Percentiles rank a stretch among this genome's conserved stretches.
These are phyloP conservation scores for Termitomyces sp. DNA, from an alignment of 768 basidiomycete species.

Conservation along the genomic window DNA sequence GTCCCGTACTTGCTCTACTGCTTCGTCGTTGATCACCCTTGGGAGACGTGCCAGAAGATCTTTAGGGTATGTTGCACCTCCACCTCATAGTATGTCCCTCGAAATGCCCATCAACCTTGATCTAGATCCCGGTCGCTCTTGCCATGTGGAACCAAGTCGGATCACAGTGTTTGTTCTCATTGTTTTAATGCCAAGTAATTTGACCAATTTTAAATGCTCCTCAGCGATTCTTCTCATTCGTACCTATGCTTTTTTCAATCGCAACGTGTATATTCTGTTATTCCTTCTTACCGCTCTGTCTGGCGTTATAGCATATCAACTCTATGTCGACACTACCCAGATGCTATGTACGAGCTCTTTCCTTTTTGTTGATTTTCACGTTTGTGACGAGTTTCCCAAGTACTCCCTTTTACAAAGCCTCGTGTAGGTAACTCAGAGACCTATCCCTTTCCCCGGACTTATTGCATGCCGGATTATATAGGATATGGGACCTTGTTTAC, in stretches of 20 bases:
- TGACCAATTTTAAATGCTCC: conserved; percentile 12
- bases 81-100: neutral
- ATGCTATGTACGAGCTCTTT: conserved; percentile 52
- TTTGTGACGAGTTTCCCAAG: conserved; percentile 25
- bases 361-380: neutral
- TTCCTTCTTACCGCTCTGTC: conserved; percentile 61
- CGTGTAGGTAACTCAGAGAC: conserved; percentile 34
- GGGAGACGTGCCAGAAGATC: conserved; percentile 61
- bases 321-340: conserved; percentile 73
- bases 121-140: conserved; percentile 71
- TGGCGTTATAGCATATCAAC: conserved; percentile 76
- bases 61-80: conserved; percentile 45
- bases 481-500: conserved; percentile 69
- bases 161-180: conserved; percentile 54
- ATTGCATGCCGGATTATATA: conserved; percentile 13
- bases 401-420: conserved; percentile 61
- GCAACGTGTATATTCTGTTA: conserved; percentile 61
- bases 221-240: conserved; percentile 75
- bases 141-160: conserved; percentile 89
- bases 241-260: conserved; percentile 83
- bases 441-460: neutral
- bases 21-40: conserved; percentile 66
- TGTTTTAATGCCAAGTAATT: neutral
- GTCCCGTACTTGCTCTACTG: conserved; percentile 76
- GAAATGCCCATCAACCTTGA: neutral